Evolutionary conservation across 805 yeast species (phyloP).

Genomic region (Spathaspora sp.): DNA sequence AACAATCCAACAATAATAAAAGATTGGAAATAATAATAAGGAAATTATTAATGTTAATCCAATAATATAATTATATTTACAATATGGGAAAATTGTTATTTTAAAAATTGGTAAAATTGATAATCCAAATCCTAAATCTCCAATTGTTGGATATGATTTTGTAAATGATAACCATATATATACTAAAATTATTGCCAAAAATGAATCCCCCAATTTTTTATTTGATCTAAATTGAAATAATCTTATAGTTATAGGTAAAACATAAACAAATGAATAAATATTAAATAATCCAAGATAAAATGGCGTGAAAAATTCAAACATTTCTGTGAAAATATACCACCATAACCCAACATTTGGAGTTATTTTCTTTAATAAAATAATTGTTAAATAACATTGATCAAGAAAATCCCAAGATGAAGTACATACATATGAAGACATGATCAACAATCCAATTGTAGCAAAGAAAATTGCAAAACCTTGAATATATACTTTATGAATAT

Average conservation of each 20-base stretch:
- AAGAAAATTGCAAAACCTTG: conserved; percentile 18
- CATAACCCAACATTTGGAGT: conserved; percentile 92
- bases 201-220: conserved; percentile 37
- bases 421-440: conserved; percentile 21
- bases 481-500: conserved; percentile 10
- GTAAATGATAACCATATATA: conserved; percentile 53
- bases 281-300: conserved; percentile 85
- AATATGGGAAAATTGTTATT: conserved; percentile 42
- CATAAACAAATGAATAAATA: conserved; percentile 60
- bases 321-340: conserved; percentile 98
- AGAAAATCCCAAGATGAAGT: conserved; percentile 26
- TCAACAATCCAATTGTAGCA: conserved; percentile 16
- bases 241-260: conserved; percentile 71
- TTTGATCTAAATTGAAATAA: conserved; percentile 34
- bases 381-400: conserved; percentile 47
- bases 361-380: conserved; percentile 61
- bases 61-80: conserved; percentile 43
- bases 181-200: conserved; percentile 48
- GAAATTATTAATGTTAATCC: conserved; percentile 49
- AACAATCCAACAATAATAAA: conserved; percentile 91
- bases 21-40: conserved; percentile 75
- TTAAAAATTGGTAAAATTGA: conserved; percentile 41
- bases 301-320: conserved; percentile 83
- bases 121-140: conserved; percentile 58
- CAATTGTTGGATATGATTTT: conserved; percentile 81